phyloP scores from a whole-genome alignment of 2,329 filamentous ascomycete genomes.

The Arthrobotrys megalospora region DNA sequence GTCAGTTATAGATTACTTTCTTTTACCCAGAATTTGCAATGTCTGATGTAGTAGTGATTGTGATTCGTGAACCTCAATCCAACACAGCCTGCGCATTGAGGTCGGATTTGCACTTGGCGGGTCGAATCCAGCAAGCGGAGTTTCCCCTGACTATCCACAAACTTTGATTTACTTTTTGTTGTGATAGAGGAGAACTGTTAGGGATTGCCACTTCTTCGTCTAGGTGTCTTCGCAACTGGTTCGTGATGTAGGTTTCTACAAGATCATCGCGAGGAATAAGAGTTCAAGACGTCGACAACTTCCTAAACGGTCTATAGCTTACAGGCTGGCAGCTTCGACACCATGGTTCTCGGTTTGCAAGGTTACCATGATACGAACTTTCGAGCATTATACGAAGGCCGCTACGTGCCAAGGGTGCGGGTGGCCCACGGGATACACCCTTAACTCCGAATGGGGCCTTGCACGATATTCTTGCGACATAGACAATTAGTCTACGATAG shows the following conservation, averaged over 20 bases:
- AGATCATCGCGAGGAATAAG: background rate
- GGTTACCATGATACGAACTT: slow-evolving; percentile 18
- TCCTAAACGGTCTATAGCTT: slow-evolving; percentile 34
- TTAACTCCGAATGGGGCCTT: slow-evolving; percentile 11
- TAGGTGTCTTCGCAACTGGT: background rate
- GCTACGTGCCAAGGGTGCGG: slow-evolving; percentile 34
- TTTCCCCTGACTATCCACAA: background rate
- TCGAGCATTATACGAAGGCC: slow-evolving; percentile 29
- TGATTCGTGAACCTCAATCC: no score
- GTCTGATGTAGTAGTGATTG: no score
- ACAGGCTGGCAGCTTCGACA: background rate
- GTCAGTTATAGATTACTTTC: background rate
- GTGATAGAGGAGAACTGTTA: background rate
- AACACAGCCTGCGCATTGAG: background rate
- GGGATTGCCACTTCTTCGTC: background rate
- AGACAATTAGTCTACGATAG: background rate
- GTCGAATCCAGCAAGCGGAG: slow-evolving; percentile 11
- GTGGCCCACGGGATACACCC: slow-evolving; percentile 11
- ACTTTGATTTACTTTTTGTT: background rate
- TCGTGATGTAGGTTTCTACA: background rate
- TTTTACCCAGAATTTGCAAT: no score
- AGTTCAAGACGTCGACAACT: slow-evolving; percentile 8
- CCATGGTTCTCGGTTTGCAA: slow-evolving; percentile 31
- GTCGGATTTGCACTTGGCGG: slow-evolving; percentile 26
- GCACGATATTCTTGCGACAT: background rate